phyloP scores from a whole-genome alignment of 345 rosid species.

The Ceriops decandra region DNA sequence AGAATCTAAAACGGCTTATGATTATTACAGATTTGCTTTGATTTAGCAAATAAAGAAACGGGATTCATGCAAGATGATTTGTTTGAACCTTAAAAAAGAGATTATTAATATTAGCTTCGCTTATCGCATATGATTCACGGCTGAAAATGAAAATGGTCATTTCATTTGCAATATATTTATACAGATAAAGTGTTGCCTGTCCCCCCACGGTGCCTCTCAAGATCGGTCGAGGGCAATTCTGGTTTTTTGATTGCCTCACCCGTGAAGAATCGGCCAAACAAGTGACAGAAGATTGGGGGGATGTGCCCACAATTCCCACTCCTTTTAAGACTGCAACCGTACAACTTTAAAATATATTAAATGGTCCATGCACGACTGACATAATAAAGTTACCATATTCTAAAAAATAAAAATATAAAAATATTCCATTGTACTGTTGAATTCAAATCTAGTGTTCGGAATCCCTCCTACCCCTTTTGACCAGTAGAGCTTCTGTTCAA shows the following conservation, averaged over 20 bases:
- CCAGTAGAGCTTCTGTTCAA: slow-evolving; percentile 38
- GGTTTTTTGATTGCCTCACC: background rate
- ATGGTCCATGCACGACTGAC: slow-evolving; percentile 20
- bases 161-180: no score
- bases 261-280: background rate
- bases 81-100: background rate
- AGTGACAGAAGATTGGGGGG: background rate
- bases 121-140: background rate
- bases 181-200: no score
- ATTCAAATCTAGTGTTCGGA: slow-evolving; percentile 32
- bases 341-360: background rate
- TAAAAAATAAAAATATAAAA: background rate
- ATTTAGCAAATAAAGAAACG: background rate
- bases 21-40: background rate
- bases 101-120: background rate
- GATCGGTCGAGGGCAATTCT: background rate
- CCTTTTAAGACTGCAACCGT: slow-evolving; percentile 8
- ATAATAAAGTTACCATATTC: background rate
- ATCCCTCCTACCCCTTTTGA: slow-evolving; percentile 32
- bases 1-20: background rate
- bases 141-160: no score
- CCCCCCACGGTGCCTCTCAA: no score
- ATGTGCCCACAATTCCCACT: background rate
- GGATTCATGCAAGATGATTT: background rate
- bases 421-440: slow-evolving; percentile 14